A percentile compares a stretch with the other conserved stretches of the same genome.
Conservation (phyloP, 768 basidiomycete genomes). For the Lentinula lateritia region DNA sequence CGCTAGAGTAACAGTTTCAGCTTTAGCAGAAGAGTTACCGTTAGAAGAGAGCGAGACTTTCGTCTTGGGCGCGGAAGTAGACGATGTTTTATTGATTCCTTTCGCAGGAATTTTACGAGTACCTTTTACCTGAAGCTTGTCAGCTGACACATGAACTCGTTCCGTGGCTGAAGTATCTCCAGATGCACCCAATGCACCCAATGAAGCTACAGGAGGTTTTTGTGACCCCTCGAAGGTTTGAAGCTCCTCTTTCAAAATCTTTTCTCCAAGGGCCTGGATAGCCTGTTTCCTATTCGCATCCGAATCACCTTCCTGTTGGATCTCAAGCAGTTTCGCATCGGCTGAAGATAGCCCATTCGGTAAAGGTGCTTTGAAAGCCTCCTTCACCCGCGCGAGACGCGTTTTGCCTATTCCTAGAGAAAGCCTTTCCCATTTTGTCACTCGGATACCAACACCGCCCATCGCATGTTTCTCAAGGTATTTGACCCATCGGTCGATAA, state of each 20-base stretch:
- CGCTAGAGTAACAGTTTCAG: too few species aligned
- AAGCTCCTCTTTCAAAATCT: slow-evolving; percentile 3
- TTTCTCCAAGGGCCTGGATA: background rate
- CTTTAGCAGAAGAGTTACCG: too few species aligned
- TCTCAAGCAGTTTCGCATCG: slow-evolving; percentile 30
- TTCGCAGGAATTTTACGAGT: background rate
- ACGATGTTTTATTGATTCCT: background rate
- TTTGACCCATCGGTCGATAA: slow-evolving; percentile 73
- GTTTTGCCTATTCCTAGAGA: slow-evolving; percentile 40
- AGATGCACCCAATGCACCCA: background rate
- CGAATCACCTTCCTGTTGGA: slow-evolving; percentile 24
- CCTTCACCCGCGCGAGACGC: slow-evolving; percentile 16
- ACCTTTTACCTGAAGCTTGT: background rate
- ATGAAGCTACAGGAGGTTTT: background rate
- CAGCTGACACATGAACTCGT: background rate
- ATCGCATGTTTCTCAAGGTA: slow-evolving; percentile 74
- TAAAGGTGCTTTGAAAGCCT: slow-evolving; percentile 14
- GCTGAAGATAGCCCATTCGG: slow-evolving; percentile 19
- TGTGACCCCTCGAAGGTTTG: background rate
- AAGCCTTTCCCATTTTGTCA: slow-evolving; percentile 70
- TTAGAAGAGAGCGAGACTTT: background rate
- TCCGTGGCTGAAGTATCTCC: background rate
- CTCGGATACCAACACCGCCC: slow-evolving; percentile 84
- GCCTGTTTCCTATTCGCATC: slow-evolving; percentile 6
- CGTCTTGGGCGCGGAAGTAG: background rate